Evolutionary conservation across 768 basidiomycete species (phyloP).

Genomic region (Amanita polypyramis): DNA sequence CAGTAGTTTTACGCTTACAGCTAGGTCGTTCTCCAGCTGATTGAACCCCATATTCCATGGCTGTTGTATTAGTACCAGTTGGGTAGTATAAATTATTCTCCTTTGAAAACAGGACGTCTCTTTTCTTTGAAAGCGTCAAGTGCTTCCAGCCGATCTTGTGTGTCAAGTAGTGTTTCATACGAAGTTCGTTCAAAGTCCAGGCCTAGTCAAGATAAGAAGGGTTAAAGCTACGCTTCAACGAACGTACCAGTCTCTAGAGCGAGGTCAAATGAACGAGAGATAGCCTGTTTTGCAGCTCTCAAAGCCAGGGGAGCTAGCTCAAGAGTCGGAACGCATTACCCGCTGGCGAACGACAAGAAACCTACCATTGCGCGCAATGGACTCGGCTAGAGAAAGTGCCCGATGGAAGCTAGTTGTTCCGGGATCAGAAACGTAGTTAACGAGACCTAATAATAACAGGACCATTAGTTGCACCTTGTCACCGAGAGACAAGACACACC

Average conservation of each 20-base stretch:
- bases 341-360: not conserved
- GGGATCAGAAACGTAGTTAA: constrained; percentile 70
- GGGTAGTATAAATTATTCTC: constrained; percentile 42
- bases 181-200: constrained; percentile 85
- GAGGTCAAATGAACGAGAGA: constrained; percentile 71
- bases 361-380: constrained; percentile 60
- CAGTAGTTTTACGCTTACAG: constrained; percentile 37
- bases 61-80: constrained; percentile 14
- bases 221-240: not conserved
- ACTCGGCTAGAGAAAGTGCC: constrained; percentile 57
- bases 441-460: constrained; percentile 43
- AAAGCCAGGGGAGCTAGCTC: constrained; percentile 71
- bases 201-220: constrained; percentile 28
- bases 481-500: constrained; percentile 32
- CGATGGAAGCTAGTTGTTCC: constrained; percentile 54
- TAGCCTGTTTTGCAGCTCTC: constrained; percentile 79
- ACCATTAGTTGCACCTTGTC: constrained; percentile 8
- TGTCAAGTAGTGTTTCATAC: constrained; percentile 71
- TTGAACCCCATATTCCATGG: not conserved
- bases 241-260: constrained; percentile 61
- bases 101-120: constrained; percentile 66
- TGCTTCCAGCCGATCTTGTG: constrained; percentile 74
- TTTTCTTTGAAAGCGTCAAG: constrained; percentile 83
- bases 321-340: not conserved
- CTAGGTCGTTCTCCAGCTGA: not conserved